These are phyloP conservation scores for Arachnomyces sp. DNA, from an alignment of 2,329 filamentous ascomycete genomes.

Conservation along the genomic window DNA sequence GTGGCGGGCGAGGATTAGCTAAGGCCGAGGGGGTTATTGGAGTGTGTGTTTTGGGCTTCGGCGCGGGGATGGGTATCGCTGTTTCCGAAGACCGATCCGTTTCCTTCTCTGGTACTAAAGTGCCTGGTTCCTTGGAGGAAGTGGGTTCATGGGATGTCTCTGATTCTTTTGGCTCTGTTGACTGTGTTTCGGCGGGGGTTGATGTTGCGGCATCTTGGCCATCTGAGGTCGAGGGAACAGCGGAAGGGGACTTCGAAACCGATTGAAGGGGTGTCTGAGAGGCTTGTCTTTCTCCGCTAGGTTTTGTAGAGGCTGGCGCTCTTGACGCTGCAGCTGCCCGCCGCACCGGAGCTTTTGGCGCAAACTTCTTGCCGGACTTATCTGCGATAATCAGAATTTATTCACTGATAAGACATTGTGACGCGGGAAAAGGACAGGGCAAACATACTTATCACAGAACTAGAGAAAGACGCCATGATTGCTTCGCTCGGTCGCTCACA, in stretches of 20 bases:
- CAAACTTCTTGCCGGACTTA: conserved; percentile 71
- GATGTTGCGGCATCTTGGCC: neutral
- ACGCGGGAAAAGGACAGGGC: conserved; percentile 6
- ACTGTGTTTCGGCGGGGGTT: conserved; percentile 13
- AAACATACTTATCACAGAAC: conserved; percentile 46
- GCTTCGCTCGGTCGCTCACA: neutral
- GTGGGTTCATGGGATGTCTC: conserved; percentile 3
- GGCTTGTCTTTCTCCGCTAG: conserved; percentile 33
- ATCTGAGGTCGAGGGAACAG: conserved; percentile 4
- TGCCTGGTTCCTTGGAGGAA: conserved; percentile 1
- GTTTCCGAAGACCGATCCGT: too few relatives aligned
- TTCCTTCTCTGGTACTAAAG: too few relatives aligned
- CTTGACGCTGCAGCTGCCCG: conserved; percentile 41
- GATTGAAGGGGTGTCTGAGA: conserved; percentile 12
- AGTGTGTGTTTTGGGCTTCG: conserved; percentile 10
- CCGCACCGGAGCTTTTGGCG: conserved; percentile 60
- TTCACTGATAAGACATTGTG: conserved; percentile 2
- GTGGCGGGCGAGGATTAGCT: too few relatives aligned
- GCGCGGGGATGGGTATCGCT: conserved; percentile 11
- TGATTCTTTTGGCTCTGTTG: conserved; percentile 14
- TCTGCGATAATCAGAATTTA: conserved; percentile 21
- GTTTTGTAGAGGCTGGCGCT: conserved; percentile 29
- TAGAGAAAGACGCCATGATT: conserved; percentile 44
- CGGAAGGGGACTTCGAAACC: conserved; percentile 10
- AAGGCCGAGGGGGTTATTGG: too few relatives aligned